These are phyloP conservation scores for Parascedosporium putredinis DNA, from an alignment of 2,329 filamentous ascomycete species.

Conservation along the genomic window DNA sequence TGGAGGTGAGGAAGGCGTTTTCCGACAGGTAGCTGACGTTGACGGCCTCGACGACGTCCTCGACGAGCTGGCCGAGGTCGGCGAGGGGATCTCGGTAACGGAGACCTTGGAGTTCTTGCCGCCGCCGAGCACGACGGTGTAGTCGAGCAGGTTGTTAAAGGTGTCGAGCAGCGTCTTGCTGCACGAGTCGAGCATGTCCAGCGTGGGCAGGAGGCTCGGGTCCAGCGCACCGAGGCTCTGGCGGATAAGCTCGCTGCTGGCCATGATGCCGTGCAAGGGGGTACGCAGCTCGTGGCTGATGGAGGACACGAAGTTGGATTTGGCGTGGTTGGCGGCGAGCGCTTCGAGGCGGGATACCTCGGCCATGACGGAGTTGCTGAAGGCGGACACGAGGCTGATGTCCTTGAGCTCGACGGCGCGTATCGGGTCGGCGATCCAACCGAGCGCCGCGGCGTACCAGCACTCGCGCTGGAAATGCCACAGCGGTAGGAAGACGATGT, in stretches of 20 bases:
- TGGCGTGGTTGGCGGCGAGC: conserved; percentile 38
- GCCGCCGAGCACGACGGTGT: conserved; percentile 10
- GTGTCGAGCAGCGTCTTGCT: no score
- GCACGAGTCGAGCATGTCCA: no score
- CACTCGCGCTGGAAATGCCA: no score
- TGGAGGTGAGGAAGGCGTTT: conserved; percentile 8
- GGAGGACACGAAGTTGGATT: conserved; percentile 48
- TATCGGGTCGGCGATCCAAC: no score
- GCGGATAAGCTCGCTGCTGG: conserved; percentile 37
- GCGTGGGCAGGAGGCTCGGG: conserved; percentile 30
- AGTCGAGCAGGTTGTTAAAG: conserved; percentile 36
- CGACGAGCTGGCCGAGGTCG: conserved; percentile 22
- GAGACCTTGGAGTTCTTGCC: conserved; percentile 13
- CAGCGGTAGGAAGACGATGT: no score
- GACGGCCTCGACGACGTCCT: conserved; percentile 29
- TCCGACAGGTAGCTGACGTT: conserved; percentile 27
- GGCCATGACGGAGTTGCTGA: conserved; percentile 33
- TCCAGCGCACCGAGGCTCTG: conserved; percentile 27
- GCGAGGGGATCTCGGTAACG: conserved; percentile 17
- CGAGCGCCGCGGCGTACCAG: no score
- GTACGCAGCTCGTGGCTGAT: conserved; percentile 49
- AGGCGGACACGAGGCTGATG: conserved; percentile 18
- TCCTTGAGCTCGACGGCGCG: no score
- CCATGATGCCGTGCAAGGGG: conserved; percentile 46
- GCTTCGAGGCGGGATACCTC: conserved; percentile 45